Evolutionary conservation across 2,329 filamentous ascomycete species (phyloP).

Genomic region (Lachnellula suecica): DNA sequence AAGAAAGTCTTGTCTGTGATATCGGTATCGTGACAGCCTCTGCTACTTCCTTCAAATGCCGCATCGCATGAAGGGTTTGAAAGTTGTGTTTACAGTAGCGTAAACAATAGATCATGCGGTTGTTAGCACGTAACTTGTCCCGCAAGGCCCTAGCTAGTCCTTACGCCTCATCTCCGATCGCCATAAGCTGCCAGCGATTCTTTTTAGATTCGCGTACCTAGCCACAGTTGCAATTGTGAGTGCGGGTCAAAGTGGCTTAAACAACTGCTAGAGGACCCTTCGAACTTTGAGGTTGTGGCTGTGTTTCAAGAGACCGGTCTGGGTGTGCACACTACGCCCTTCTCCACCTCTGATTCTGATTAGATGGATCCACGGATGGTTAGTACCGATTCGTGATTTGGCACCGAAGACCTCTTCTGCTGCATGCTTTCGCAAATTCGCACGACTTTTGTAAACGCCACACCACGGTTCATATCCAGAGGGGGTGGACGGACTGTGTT

Average conservation of each 20-base stretch:
- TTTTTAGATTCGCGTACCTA: too few species aligned
- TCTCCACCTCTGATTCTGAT: too few species aligned
- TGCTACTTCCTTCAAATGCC: too few species aligned
- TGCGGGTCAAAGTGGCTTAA: slow-evolving; percentile 6
- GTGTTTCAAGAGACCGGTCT: not conserved
- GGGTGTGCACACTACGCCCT: too few species aligned
- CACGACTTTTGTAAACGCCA: not conserved
- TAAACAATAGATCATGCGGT: not conserved
- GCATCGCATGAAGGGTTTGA: not conserved
- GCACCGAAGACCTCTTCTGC: too few species aligned
- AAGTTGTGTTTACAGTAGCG: not conserved
- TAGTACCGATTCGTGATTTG: too few species aligned
- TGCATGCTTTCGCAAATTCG: too few species aligned
- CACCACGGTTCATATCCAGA: not conserved
- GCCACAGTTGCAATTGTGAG: too few species aligned
- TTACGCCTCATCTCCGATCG: not conserved
- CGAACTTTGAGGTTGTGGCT: not conserved
- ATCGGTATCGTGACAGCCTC: too few species aligned
- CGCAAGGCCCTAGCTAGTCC: not conserved
- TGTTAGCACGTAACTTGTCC: not conserved
- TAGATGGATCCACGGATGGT: not conserved
- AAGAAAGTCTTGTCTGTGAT: too few species aligned
- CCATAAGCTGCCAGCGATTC: not conserved
- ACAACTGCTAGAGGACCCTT: not conserved
- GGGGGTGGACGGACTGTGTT: not conserved